These are phyloP conservation scores for Erodium trifolium DNA, from an alignment of 441 rosid genomes.

Conservation along the genomic window DNA sequence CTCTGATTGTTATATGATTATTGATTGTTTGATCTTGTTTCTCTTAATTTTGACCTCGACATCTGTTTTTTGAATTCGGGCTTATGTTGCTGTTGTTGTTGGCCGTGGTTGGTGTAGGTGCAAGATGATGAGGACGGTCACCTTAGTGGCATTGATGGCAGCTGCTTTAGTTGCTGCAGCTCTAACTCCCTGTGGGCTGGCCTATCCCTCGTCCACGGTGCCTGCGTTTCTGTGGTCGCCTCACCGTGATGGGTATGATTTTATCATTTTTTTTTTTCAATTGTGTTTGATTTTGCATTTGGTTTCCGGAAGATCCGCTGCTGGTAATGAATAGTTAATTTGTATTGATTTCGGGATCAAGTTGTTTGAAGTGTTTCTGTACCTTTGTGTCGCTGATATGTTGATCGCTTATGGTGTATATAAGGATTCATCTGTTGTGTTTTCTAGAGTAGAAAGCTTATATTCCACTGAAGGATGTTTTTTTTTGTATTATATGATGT, in stretches of 20 bases:
- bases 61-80: neutral
- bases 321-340: neutral
- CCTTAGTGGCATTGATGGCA: neutral
- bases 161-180: neutral
- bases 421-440: no score
- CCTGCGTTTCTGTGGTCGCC: constrained; percentile 86
- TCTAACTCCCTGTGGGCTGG: constrained; percentile 19
- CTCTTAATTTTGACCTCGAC: neutral
- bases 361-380: neutral
- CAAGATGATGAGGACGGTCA: neutral
- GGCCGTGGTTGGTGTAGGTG: neutral
- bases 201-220: constrained; percentile 31
- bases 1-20: neutral
- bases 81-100: neutral
- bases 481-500: neutral
- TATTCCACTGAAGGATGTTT: neutral
- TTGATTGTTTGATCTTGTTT: neutral
- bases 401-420: neutral
- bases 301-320: neutral
- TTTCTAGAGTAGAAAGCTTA: neutral
- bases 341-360: neutral
- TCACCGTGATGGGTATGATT: constrained; percentile 36
- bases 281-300: neutral
- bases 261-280: neutral
- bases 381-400: neutral